phyloP scores from a whole-genome alignment of 495 filamentous ascomycete genomes.

The Daldinia childiae region DNA sequence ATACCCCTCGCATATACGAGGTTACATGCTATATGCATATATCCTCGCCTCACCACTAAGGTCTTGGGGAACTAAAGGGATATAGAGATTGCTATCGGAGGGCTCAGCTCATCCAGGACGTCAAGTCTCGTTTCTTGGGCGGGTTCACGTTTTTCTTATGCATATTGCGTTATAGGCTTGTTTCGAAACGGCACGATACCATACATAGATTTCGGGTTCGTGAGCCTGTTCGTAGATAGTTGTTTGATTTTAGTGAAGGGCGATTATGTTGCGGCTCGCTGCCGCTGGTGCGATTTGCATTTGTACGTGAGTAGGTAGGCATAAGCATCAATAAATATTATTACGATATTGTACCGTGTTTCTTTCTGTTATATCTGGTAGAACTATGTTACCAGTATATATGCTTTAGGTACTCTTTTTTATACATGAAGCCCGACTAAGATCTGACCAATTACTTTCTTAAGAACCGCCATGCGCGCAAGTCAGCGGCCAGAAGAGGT shows the following conservation, averaged over 20 bases:
- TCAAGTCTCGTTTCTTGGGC: neutral
- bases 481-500: neutral
- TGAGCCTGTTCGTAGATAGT: neutral
- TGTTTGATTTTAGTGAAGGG: neutral
- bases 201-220: slow-evolving; percentile 13
- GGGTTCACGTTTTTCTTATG: slow-evolving; percentile 3
- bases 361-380: too few species aligned
- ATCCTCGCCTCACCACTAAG: neutral
- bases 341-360: neutral
- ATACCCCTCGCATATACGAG: slow-evolving; percentile 29
- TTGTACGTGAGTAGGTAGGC: neutral
- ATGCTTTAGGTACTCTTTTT: too few species aligned
- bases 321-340: neutral
- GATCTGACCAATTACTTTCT: neutral
- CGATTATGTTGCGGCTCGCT: slow-evolving; percentile 1
- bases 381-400: too few species aligned
- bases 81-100: slow-evolving; percentile 11
- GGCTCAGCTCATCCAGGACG: neutral
- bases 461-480: neutral
- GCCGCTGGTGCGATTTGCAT: neutral
- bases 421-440: neutral
- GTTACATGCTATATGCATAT: neutral
- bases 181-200: slow-evolving; percentile 24
- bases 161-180: neutral
- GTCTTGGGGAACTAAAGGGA: neutral